These are phyloP conservation scores for Huiozyma naganishii DNA, from an alignment of 805 yeast genomes.

Conservation along the genomic window DNA sequence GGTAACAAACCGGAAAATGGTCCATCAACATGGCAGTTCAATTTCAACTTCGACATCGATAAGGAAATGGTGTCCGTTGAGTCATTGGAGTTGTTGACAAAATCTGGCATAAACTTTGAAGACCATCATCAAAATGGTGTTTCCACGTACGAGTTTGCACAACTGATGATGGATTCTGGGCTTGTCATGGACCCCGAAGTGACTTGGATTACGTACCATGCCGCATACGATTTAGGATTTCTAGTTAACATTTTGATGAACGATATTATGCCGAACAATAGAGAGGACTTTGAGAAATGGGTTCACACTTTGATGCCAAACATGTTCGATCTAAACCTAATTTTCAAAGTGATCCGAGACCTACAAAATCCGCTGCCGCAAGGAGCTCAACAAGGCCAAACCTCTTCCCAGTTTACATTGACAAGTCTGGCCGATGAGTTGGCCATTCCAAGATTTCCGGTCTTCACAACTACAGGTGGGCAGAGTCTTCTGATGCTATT, in stretches of 20 bases:
- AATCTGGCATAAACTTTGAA: constrained; percentile 74
- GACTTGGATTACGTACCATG: constrained; percentile 87
- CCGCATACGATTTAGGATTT: constrained; percentile 92
- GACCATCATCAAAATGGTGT: constrained; percentile 70
- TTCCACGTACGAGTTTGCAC: constrained; percentile 70
- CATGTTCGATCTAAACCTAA: constrained; percentile 67
- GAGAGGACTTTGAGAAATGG: constrained; percentile 66
- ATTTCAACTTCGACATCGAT: constrained; percentile 68
- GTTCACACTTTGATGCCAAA: constrained; percentile 66
- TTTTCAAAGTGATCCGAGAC: constrained; percentile 29
- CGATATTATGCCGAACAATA: constrained; percentile 67
- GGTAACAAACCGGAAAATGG: constrained; percentile 60
- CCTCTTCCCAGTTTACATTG: constrained; percentile 22
- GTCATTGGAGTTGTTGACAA: constrained; percentile 65
- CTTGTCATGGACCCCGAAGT: constrained; percentile 54
- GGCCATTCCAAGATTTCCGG: constrained; percentile 48
- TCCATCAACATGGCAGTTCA: constrained; percentile 91
- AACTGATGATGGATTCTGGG: constrained; percentile 76
- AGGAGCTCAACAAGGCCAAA: constrained; percentile 13
- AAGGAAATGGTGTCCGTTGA: constrained; percentile 82
- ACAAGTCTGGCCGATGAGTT: constrained; percentile 63
- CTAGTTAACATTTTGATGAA: constrained; percentile 67
- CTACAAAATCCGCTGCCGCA: constrained; percentile 8
- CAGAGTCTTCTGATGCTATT: constrained; percentile 52
- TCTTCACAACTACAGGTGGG: constrained; percentile 51